Evolutionary conservation across 2,329 filamentous ascomycete genomes (phyloP).

Genomic region (Paecilomyces sp.): DNA sequence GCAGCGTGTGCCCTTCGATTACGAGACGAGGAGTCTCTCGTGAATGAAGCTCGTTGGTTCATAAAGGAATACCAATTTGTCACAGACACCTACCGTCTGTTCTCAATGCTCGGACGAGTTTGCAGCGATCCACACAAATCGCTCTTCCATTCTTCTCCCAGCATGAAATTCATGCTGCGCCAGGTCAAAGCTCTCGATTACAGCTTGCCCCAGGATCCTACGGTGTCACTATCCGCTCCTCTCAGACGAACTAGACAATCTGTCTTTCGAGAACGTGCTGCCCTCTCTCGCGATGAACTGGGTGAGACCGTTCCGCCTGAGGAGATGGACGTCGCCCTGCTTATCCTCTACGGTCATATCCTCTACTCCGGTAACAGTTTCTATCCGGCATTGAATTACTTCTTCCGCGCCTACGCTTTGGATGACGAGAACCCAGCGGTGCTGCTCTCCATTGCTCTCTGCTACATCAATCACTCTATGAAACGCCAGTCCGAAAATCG

Average conservation of each 20-base stretch:
- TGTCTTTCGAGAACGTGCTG: constrained; percentile 35
- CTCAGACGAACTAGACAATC: constrained; percentile 30
- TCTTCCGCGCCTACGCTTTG: constrained; percentile 66
- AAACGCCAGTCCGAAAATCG: constrained; percentile 87
- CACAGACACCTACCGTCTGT: constrained; percentile 77
- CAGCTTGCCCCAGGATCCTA: constrained; percentile 47
- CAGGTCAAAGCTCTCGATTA: constrained; percentile 88
- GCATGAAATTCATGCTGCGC: constrained; percentile 84
- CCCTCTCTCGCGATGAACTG: constrained; percentile 30
- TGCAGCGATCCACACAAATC: constrained; percentile 56
- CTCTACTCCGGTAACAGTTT: constrained; percentile 78
- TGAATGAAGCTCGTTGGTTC: constrained; percentile 70
- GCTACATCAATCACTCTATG: constrained; percentile 81
- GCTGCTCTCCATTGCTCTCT: constrained; percentile 71
- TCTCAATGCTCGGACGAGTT: constrained; percentile 68
- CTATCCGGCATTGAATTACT: constrained; percentile 78
- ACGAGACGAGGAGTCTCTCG: constrained; percentile 69
- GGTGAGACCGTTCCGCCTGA: constrained; percentile 29
- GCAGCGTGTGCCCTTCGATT: constrained; percentile 73
- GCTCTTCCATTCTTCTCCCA: constrained; percentile 69
- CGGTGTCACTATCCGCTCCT: constrained; percentile 18
- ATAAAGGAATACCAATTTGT: constrained; percentile 75
- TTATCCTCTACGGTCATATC: constrained; percentile 87
- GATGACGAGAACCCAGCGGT: constrained; percentile 71
- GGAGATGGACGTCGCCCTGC: constrained; percentile 67